phyloP scores from a whole-genome alignment of 176 grass and related monocot genomes.

The Elymus sibiricus region DNA sequence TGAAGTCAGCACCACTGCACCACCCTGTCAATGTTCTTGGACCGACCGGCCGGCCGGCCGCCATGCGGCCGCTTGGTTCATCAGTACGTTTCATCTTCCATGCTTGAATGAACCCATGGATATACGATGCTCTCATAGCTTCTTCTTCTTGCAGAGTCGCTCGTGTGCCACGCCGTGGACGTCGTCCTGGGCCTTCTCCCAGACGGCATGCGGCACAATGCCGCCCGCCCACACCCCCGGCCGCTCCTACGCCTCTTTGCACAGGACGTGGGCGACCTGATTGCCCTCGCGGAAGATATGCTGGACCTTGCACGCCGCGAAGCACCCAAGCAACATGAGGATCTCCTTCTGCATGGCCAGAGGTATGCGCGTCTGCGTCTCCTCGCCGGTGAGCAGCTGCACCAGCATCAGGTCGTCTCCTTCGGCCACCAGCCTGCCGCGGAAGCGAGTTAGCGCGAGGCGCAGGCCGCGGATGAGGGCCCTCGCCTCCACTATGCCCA shows the following conservation, averaged over 20 bases:
- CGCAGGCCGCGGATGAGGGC: not conserved
- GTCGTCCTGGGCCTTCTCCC: not conserved
- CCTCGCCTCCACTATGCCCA: not conserved
- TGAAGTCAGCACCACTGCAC: too few species aligned
- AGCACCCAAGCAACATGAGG: not conserved
- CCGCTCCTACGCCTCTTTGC: not conserved
- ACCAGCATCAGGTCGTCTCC: not conserved
- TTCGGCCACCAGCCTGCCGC: not conserved
- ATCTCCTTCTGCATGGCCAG: not conserved
- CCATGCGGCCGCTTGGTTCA: too few species aligned
- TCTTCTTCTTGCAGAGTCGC: too few species aligned
- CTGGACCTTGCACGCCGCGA: not conserved
- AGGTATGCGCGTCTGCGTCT: not conserved
- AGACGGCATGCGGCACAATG: too few species aligned
- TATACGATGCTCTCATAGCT: too few species aligned
- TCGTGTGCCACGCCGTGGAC: too few species aligned
- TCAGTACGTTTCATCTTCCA: too few species aligned
- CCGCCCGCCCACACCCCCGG: not conserved
- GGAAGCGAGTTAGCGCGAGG: not conserved
- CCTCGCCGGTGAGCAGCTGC: not conserved
- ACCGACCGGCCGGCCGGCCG: too few species aligned
- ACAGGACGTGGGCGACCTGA: not conserved
- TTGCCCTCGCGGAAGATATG: conserved; percentile 6
- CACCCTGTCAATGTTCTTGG: too few species aligned
- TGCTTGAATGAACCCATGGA: too few species aligned